Evolutionary conservation across 495 filamentous ascomycete genomes (phyloP).

Genomic region (Margaritispora aquatica): DNA sequence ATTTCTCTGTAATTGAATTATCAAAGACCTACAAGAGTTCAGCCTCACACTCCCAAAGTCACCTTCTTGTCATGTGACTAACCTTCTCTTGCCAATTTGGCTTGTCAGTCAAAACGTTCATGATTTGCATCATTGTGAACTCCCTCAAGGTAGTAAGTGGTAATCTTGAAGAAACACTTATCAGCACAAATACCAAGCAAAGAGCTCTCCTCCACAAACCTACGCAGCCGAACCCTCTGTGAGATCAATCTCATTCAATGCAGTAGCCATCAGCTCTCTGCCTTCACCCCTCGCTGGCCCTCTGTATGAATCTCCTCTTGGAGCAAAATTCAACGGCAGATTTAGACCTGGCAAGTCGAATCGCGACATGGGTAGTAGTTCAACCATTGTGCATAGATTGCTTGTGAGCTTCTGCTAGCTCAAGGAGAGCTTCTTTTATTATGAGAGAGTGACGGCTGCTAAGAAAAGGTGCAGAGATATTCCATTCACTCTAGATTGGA

Average conservation of each 20-base stretch:
- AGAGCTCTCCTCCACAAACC: background rate
- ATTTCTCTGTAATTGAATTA: conserved; percentile 30
- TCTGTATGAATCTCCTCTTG: background rate
- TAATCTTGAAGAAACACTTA: background rate
- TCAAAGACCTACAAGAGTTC: conserved; percentile 40
- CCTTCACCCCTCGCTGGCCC: background rate
- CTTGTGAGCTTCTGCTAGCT: background rate
- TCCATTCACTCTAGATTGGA: background rate
- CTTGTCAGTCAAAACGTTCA: conserved; percentile 16
- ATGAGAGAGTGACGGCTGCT: background rate
- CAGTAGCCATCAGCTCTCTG: conserved; percentile 1
- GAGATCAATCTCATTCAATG: conserved; percentile 4
- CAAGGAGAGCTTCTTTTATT: background rate
- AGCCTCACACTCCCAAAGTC: background rate
- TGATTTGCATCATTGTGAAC: conserved; percentile 17
- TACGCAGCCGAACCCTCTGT: background rate
- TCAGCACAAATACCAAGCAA: background rate
- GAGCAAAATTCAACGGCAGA: conserved; percentile 13
- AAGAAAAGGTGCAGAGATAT: background rate
- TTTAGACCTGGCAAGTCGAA: conserved; percentile 16
- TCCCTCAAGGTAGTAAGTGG: conserved; percentile 13
- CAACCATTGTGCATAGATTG: background rate
- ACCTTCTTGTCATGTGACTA: background rate
- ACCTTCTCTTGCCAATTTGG: conserved; percentile 16
- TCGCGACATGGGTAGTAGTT: background rate